Conservation (phyloP, 2,329 filamentous ascomycete species). For the Xylaria hypoxylon region DNA sequence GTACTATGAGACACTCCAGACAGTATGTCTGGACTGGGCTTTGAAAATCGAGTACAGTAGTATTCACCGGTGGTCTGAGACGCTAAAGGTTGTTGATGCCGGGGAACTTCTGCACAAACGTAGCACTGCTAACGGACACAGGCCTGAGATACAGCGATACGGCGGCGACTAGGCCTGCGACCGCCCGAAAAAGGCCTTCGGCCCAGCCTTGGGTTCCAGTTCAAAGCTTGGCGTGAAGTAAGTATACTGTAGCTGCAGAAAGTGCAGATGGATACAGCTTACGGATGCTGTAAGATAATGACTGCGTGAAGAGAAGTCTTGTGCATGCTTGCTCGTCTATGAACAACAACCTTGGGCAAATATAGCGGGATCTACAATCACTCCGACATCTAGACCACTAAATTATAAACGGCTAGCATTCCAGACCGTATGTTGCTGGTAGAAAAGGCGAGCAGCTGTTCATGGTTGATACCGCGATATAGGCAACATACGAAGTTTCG, state of each 20-base stretch:
- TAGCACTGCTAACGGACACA: constrained; percentile 9
- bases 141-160: neutral
- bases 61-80: neutral
- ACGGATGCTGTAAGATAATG: constrained; percentile 4
- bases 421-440: neutral
- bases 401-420: neutral
- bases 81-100: constrained; percentile 6
- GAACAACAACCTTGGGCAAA: neutral
- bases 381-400: neutral
- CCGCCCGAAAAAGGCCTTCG: constrained; percentile 42
- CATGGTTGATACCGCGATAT: neutral
- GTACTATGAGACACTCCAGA: neutral
- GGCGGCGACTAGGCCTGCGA: constrained; percentile 44
- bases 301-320: neutral
- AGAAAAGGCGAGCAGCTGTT: neutral
- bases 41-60: no score
- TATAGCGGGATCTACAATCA: constrained; percentile 1
- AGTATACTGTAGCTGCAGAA: constrained; percentile 18
- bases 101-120: constrained; percentile 19
- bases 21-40: no score
- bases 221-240: constrained; percentile 23
- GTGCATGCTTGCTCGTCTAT: neutral
- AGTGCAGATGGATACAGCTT: constrained; percentile 2
- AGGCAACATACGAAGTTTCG: neutral
- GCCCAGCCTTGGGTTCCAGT: constrained; percentile 39